Evolutionary conservation across 108 stramenopile species (phyloP).

Genomic region (Schizochytrium sp.): DNA sequence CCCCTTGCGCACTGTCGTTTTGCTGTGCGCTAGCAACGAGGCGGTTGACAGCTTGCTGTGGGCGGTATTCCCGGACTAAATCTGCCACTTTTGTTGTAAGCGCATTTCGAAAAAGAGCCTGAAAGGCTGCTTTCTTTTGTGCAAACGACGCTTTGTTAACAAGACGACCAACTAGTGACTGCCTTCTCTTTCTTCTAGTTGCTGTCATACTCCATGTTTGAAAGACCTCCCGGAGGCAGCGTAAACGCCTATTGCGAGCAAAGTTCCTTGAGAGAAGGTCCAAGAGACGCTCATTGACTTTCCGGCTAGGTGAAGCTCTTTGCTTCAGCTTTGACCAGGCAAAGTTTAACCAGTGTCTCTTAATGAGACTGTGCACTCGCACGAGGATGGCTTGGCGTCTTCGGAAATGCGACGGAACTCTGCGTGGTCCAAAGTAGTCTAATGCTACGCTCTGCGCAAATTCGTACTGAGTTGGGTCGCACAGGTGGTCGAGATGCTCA

Average conservation of each 20-base stretch:
- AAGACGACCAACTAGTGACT: constrained; percentile 14
- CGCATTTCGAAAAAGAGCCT: constrained; percentile 26
- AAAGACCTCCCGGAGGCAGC: constrained; percentile 14
- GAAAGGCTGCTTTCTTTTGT: not conserved
- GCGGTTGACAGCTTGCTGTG: not conserved
- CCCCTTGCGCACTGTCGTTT: not conserved
- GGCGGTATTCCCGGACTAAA: not conserved
- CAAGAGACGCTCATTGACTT: constrained; percentile 32
- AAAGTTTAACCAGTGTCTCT: constrained; percentile 12
- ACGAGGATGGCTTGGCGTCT: constrained; percentile 32
- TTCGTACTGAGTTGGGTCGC: constrained; percentile 23
- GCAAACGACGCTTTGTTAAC: not conserved
- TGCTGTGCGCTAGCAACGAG: not conserved
- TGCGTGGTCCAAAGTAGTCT: constrained; percentile 35
- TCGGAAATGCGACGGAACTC: constrained; percentile 21
- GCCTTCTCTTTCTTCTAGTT: not conserved
- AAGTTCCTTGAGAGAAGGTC: constrained; percentile 10
- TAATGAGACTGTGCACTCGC: constrained; percentile 47
- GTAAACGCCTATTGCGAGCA: not conserved
- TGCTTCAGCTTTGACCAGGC: constrained; percentile 19
- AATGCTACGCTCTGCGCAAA: constrained; percentile 32
- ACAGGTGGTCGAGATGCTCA: constrained; percentile 24
- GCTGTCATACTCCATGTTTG: not conserved
- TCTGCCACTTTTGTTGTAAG: not conserved
- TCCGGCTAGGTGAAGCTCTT: not conserved